A percentile compares a stretch with the other conserved stretches of the same genome.
Evolutionary conservation across 768 basidiomycete species (phyloP).

Genomic region (Leccinellum luteum): DNA sequence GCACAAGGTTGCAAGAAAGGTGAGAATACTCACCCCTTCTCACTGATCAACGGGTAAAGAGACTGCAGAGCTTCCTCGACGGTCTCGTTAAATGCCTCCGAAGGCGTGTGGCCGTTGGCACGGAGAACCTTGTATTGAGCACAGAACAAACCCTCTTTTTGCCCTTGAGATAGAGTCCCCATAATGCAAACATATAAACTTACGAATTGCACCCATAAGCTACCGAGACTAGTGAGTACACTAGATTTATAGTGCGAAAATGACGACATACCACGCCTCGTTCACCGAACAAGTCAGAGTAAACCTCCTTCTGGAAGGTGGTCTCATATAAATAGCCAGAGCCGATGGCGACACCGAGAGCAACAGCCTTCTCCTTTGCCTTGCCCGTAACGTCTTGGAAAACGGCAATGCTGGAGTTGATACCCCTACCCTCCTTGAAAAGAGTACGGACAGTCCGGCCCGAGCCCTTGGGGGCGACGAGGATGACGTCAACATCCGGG

Average conservation of each 20-base stretch:
- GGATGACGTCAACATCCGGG: conserved; percentile 94
- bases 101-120: conserved; percentile 93
- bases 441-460: conserved; percentile 98
- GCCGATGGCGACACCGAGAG: conserved; percentile 90
- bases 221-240: conserved; percentile 30
- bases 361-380: conserved; percentile 95
- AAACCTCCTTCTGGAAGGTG: conserved; percentile 99
- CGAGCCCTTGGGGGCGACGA: conserved; percentile 98
- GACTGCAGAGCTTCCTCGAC: conserved; percentile 99
- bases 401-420: conserved; percentile 93
- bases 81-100: conserved; percentile 99
- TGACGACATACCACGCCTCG: conserved; percentile 87
- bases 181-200: conserved; percentile 27
- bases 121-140: conserved; percentile 98
- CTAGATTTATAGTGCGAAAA: neutral
- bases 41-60: conserved; percentile 93
- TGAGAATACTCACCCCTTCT: conserved; percentile 66
- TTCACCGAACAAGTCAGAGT: conserved; percentile 98
- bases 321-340: conserved; percentile 99
- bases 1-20: neutral
- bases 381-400: conserved; percentile 98
- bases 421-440: conserved; percentile 99
- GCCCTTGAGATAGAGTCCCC: conserved; percentile 4
- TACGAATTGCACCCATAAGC: conserved; percentile 97
- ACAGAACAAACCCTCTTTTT: conserved; percentile 91